A percentile compares a stretch with the other conserved stretches of the same genome.
Conservation (phyloP, 495 filamentous ascomycete genomes). For the Annulohypoxylon nitens region DNA sequence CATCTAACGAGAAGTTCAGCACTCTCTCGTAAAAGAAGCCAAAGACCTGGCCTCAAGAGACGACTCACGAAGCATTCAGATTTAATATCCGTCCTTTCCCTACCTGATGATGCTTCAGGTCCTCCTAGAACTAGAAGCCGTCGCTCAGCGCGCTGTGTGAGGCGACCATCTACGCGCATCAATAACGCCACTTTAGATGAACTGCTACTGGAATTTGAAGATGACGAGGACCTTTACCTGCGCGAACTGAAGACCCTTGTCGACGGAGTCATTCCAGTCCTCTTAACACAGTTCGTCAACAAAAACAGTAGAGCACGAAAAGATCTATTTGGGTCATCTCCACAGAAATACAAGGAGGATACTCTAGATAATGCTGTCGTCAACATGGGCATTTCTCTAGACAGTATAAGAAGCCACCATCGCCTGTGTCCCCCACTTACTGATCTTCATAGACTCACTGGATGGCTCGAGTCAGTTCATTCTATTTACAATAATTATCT, state of each 20-base stretch:
- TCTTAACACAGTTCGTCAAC: constrained; percentile 86
- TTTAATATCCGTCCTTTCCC: constrained; percentile 89
- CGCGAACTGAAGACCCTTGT: constrained; percentile 94
- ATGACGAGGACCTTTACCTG: constrained; percentile 91
- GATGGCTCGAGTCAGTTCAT: constrained; percentile 83
- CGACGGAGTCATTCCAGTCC: constrained; percentile 94
- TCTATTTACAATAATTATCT: constrained; percentile 90
- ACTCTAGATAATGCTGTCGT: constrained; percentile 85
- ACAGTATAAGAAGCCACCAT: constrained; percentile 84
- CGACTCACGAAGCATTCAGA: constrained; percentile 92
- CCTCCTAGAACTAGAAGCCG: constrained; percentile 67
- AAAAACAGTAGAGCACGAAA: constrained; percentile 74
- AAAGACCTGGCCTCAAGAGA: constrained; percentile 70
- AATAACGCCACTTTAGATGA: constrained; percentile 76
- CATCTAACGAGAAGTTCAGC: constrained; percentile 55
- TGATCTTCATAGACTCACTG: constrained; percentile 74
- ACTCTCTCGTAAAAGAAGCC: constrained; percentile 56
- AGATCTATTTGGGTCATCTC: constrained; percentile 68
- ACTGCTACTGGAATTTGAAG: constrained; percentile 81
- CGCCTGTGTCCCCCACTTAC: constrained; percentile 76
- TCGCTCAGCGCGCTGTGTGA: constrained; percentile 77
- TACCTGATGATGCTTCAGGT: constrained; percentile 71
- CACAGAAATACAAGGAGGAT: constrained; percentile 51
- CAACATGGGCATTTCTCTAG: constrained; percentile 91
- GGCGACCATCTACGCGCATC: constrained; percentile 74